Evolutionary conservation across 2,329 filamentous ascomycete species (phyloP).

Genomic region (Magnaporthiopsis rhizophila): DNA sequence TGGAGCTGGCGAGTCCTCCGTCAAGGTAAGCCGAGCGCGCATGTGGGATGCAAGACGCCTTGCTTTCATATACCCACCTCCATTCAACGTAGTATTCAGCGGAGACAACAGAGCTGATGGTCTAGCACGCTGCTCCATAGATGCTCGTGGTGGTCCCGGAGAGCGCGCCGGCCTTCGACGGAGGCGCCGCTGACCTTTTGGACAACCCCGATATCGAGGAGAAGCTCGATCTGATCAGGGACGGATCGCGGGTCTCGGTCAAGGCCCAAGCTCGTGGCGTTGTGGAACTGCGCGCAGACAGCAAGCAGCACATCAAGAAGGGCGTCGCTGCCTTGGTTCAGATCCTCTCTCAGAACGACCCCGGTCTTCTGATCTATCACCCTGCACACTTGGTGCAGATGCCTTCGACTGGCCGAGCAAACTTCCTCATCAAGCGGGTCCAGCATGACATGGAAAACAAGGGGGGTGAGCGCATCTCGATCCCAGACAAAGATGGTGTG

Average conservation of each 20-base stretch:
- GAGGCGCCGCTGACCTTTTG: neutral
- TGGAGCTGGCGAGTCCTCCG: neutral
- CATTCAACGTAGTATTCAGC: neutral
- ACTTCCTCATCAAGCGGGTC: neutral
- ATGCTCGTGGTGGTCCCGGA: neutral
- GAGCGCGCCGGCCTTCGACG: neutral
- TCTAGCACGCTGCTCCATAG: neutral
- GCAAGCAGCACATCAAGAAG: constrained; percentile 1
- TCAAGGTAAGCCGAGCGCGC: neutral
- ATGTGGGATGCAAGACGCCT: neutral
- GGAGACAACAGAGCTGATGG: neutral
- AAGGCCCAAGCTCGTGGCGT: neutral
- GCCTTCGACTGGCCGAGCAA: neutral
- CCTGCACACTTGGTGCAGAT: constrained; percentile 2
- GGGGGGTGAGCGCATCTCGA: neutral
- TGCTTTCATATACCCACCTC: neutral
- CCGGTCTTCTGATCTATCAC: neutral
- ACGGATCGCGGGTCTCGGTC: neutral
- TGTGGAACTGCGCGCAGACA: neutral
- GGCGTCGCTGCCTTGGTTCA: neutral
- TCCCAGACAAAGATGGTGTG: neutral
- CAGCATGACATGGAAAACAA: neutral
- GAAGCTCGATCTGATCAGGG: neutral
- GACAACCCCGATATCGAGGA: neutral
- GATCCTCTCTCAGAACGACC: neutral